Evolutionary conservation across 2,329 filamentous ascomycete species (phyloP), one percentile per base, ranked within the genome.

Genomic region (Microthyrium microscopicum): DNA sequence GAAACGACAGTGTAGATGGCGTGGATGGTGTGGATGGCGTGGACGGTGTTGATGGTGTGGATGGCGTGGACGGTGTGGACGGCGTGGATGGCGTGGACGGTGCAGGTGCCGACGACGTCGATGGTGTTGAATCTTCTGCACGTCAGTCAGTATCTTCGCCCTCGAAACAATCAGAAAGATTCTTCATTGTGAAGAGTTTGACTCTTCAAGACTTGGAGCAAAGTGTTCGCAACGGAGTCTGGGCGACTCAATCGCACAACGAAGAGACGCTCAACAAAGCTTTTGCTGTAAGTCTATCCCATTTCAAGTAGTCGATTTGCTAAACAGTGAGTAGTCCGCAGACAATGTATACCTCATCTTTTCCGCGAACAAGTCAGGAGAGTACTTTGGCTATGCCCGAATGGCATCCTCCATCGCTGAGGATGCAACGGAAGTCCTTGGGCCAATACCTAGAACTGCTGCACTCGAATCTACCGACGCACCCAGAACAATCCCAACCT

Each of bases 351-450:
- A 85, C 48, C 63, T 95, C 20, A 72, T 95, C 11, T 95, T 95
- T 53, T 95, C 87, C 1, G 87, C 87, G 9, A 95, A 95, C 55
- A 94, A 94, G 49, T 94, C 87, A 0, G 87, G 87, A 9, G 87
- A 94, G 54, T 95, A 94, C 50, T 94, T 89, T 56, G 87, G 87
- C 15, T 94, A 92, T 48, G 87, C 85, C 15, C 73, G 79, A 24
- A 95, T 95, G 87, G 61, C 66, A 7, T 93, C 87, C 16, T 62
- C 73, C 4, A 92, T 94, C 46, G 75, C 78, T 44, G 70, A 85
- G 35, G 79, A n/a, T n/a, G n/a, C n/a, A n/a, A 9, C 26, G 2
- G 37, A 40, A 17, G 20, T 40, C 15, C 18, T 35, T 20, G 3
- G 15, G 5, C 19, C 20, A 11, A 16, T 40, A 5, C 36, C 36